A percentile compares a stretch with the other conserved stretches of the same genome.
Evolutionary conservation across 1,139 yeast species (phyloP).

Genomic region (Pichia sp.): DNA sequence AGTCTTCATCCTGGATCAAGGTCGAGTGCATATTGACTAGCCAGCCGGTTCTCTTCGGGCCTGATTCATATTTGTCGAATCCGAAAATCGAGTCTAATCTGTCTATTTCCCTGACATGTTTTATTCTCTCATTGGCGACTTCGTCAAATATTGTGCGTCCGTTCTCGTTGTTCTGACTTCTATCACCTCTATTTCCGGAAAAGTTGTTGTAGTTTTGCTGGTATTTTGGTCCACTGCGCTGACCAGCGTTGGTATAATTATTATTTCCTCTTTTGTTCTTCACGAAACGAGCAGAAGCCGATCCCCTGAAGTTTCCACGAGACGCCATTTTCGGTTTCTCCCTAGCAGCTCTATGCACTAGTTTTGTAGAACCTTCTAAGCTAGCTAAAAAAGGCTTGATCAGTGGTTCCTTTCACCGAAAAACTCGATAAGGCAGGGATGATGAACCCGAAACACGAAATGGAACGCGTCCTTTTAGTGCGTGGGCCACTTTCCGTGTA

Average conservation of each 20-base stretch:
- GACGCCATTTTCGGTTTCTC: conserved; percentile 9
- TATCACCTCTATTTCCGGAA: conserved; percentile 6
- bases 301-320: conserved; percentile 40
- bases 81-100: conserved; percentile 76
- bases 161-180: conserved; percentile 7
- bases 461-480: not conserved
- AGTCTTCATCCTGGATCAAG: conserved; percentile 52
- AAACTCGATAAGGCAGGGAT: not conserved
- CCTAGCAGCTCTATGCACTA: not conserved
- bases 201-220: conserved; percentile 21
- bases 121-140: conserved; percentile 30
- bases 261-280: conserved; percentile 35
- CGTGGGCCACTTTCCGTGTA: not conserved
- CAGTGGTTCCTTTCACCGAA: not conserved
- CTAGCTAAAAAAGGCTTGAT: no score
- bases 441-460: not conserved
- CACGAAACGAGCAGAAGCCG: conserved; percentile 53
- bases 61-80: conserved; percentile 69
- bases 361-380: no score
- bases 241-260: not conserved
- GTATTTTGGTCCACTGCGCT: conserved; percentile 3
- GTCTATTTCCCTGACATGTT: conserved; percentile 53
- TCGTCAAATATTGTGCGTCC: conserved; percentile 7
- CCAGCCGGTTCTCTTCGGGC: conserved; percentile 81
- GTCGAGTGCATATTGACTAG: conserved; percentile 76